Evolutionary conservation across 2,329 filamentous ascomycete genomes (phyloP).

Genomic region (Onygenales sp.): DNA sequence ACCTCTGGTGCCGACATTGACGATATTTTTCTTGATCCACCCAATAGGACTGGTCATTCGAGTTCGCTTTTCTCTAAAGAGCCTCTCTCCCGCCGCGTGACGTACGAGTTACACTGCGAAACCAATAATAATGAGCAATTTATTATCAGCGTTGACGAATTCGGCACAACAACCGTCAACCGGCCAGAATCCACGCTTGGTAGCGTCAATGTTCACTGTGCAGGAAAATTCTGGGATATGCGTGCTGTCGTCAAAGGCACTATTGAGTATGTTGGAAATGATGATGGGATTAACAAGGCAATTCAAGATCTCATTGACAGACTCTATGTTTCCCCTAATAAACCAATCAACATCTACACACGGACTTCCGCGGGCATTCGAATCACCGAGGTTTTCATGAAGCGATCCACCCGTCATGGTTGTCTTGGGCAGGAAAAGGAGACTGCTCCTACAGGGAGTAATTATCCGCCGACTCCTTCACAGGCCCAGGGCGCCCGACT

Average conservation of each 20-base stretch:
- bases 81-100: conserved; percentile 10
- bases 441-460: background rate
- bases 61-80: conserved; percentile 17
- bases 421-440: conserved; percentile 8
- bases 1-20: conserved; percentile 32
- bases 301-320: conserved; percentile 23
- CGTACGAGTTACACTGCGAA: conserved; percentile 33
- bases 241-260: conserved; percentile 21
- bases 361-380: conserved; percentile 15
- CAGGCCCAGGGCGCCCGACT: conserved; percentile 20
- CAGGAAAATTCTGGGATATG: conserved; percentile 31
- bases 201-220: conserved; percentile 30
- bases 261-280: conserved; percentile 15
- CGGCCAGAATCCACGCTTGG: conserved; percentile 21
- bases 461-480: conserved; percentile 3
- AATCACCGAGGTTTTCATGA: conserved; percentile 24
- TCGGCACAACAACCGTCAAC: conserved; percentile 20
- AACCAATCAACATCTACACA: conserved; percentile 19
- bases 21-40: conserved; percentile 24
- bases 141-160: conserved; percentile 24
- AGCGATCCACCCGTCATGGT: conserved; percentile 23
- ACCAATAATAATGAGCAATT: conserved; percentile 21
- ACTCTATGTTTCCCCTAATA: conserved; percentile 24
- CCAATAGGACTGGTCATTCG: conserved; percentile 9
- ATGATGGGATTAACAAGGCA: conserved; percentile 19